Percentiles rank a stretch among this genome's conserved stretches.
Conservation (phyloP, 139 green algal species). For the Chlamydomonas asymmetrica region DNA sequence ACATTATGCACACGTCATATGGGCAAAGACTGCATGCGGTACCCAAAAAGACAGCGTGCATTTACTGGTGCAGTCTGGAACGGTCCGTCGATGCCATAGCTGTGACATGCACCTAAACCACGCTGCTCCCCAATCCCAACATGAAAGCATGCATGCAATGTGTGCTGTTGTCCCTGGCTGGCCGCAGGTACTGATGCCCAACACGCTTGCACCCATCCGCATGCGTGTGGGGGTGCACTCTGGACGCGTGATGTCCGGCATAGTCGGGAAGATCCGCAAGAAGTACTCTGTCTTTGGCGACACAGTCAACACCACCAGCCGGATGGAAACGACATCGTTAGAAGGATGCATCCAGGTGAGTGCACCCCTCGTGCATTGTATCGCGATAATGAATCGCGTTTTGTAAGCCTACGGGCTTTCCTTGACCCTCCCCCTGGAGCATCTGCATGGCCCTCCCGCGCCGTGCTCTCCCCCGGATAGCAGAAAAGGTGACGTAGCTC, state of each 20-base stretch:
- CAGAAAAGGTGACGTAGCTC: too few species aligned
- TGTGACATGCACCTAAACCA: too few species aligned
- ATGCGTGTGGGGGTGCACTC: conserved; percentile 19
- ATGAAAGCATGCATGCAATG: too few species aligned
- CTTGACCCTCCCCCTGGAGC: neutral
- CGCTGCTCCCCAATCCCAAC: too few species aligned
- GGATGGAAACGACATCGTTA: too few species aligned
- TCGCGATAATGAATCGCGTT: neutral
- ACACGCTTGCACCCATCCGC: neutral
- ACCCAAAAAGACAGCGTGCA: too few species aligned
- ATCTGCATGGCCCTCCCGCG: neutral
- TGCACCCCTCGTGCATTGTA: neutral
- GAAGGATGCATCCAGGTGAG: too few species aligned
- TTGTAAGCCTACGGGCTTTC: neutral
- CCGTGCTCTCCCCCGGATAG: neutral
- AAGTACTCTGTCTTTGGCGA: conserved; percentile 51
- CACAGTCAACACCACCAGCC: too few species aligned
- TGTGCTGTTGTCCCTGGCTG: neutral
- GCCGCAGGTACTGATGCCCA: neutral
- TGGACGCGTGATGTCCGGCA: conserved; percentile 24
- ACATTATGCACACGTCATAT: too few species aligned
- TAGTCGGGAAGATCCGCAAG: conserved; percentile 35
- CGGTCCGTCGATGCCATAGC: too few species aligned
- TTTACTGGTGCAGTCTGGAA: too few species aligned
- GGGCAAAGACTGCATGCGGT: too few species aligned